Evolutionary conservation across 2,329 filamentous ascomycete species (phyloP).

Genomic region (Neonectria magnoliae): DNA sequence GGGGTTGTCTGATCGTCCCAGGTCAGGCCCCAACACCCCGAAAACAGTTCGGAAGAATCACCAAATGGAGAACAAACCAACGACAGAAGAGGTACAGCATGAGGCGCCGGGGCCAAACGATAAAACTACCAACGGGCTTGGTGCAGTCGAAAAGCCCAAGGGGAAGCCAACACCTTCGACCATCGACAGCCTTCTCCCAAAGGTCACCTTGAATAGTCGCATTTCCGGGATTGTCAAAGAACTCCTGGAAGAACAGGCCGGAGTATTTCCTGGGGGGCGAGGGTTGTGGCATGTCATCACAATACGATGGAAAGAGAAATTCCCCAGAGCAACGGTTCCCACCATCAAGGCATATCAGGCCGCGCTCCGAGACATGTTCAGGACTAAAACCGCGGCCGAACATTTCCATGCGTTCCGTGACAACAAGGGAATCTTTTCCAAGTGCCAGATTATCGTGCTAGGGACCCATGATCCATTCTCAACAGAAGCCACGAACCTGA

Average conservation of each 20-base stretch:
- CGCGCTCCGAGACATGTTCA: slow-evolving; percentile 52
- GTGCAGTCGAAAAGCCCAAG: background rate
- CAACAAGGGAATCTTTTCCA: slow-evolving; percentile 53
- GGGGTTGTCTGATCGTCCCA: slow-evolving; percentile 23
- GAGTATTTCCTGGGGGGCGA: slow-evolving; percentile 62
- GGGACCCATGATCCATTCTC: slow-evolving; percentile 54
- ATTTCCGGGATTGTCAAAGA: slow-evolving; percentile 43
- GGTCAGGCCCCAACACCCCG: slow-evolving; percentile 15
- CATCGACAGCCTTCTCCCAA: slow-evolving; percentile 30
- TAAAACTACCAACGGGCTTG: background rate
- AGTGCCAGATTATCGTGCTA: slow-evolving; percentile 57
- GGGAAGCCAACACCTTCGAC: slow-evolving; percentile 21
- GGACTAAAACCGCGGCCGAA: slow-evolving; percentile 49
- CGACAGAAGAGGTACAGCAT: background rate
- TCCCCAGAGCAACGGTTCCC: slow-evolving; percentile 53
- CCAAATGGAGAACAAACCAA: slow-evolving; percentile 9
- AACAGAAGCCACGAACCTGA: slow-evolving; percentile 53
- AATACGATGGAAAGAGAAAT: slow-evolving; percentile 56
- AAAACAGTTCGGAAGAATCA: slow-evolving; percentile 27
- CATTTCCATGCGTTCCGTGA: slow-evolving; percentile 58
- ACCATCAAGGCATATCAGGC: slow-evolving; percentile 51
- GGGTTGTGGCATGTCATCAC: slow-evolving; percentile 60
- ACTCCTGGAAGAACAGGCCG: slow-evolving; percentile 47
- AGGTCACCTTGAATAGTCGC: slow-evolving; percentile 26
- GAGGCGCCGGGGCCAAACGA: background rate